A percentile compares a stretch with the other conserved stretches of the same genome.
These are phyloP conservation scores for Lyophyllum decastes DNA, from an alignment of 768 basidiomycete genomes.

Conservation along the genomic window DNA sequence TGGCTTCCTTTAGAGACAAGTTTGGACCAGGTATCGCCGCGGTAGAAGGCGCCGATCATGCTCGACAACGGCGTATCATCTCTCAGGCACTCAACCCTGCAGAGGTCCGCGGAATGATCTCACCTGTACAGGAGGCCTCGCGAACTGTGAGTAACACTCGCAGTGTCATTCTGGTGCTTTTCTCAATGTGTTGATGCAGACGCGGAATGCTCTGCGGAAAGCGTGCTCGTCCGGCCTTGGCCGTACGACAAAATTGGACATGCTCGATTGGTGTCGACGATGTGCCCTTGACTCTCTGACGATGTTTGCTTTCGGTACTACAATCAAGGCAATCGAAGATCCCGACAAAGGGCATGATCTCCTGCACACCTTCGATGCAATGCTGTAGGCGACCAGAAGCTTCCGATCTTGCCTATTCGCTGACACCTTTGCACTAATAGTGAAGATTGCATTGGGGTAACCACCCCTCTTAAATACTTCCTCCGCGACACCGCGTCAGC, in stretches of 20 bases:
- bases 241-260: slow-evolving; percentile 1
- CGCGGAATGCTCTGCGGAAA: not conserved
- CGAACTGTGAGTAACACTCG: not conserved
- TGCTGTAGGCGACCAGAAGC: not conserved
- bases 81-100: slow-evolving; percentile 4
- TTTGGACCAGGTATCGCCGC: slow-evolving; percentile 7
- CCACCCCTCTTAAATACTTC: not conserved
- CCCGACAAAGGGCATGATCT: slow-evolving; percentile 4
- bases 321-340: slow-evolving; percentile 5
- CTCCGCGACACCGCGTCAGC: slow-evolving; percentile 4
- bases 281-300: slow-evolving; percentile 4
- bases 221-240: not conserved
- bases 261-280: slow-evolving; percentile 7
- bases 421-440: not conserved
- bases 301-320: slow-evolving; percentile 8
- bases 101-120: slow-evolving; percentile 7
- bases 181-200: not conserved
- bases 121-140: slow-evolving; percentile 3
- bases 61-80: slow-evolving; percentile 5
- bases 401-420: not conserved
- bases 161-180: not conserved
- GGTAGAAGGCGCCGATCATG: slow-evolving; percentile 8
- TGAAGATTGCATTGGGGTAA: not conserved
- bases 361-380: slow-evolving; percentile 3
- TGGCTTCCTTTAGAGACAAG: slow-evolving; percentile 8